A percentile compares a stretch with the other conserved stretches of the same genome.
Conservation (phyloP, 2,329 filamentous ascomycete species). For the Beauveria pseudobassiana region DNA sequence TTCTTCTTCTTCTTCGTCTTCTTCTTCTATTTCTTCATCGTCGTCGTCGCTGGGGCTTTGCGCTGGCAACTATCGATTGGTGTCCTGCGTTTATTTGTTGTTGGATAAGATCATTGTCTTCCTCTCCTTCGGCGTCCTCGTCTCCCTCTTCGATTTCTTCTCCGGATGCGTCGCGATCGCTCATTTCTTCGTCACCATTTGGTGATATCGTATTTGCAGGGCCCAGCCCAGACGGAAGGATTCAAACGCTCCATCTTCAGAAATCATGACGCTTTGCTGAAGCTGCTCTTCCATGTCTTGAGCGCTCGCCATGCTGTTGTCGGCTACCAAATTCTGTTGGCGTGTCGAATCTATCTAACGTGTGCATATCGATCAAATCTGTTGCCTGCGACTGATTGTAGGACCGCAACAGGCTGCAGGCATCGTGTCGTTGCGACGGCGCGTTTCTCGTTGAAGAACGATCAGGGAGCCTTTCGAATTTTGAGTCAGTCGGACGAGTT, state of each 20-base stretch:
- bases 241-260: constrained; percentile 40
- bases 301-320: constrained; percentile 39
- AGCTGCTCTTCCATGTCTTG: constrained; percentile 51
- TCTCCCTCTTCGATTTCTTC: constrained; percentile 32
- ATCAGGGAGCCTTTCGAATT: not conserved
- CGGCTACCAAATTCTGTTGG: constrained; percentile 14
- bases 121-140: constrained; percentile 35
- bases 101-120: constrained; percentile 27
- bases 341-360: constrained; percentile 11
- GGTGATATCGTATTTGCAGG: constrained; percentile 19
- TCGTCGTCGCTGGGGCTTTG: constrained; percentile 12
- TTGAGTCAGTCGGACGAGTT: not conserved
- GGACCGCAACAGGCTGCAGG: constrained; percentile 5
- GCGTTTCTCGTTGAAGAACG: constrained; percentile 1
- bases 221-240: not conserved
- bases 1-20: constrained; percentile 26
- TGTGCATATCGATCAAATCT: constrained; percentile 24
- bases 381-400: constrained; percentile 17
- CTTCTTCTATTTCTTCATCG: constrained; percentile 22
- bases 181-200: constrained; percentile 28
- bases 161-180: constrained; percentile 33
- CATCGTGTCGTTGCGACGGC: constrained; percentile 12
- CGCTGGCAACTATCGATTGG: not conserved
- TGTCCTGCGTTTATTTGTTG: constrained; percentile 18
- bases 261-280: constrained; percentile 46